phyloP scores from a whole-genome alignment of 2,329 filamentous ascomycete genomes.

The Microdochium nivale region DNA sequence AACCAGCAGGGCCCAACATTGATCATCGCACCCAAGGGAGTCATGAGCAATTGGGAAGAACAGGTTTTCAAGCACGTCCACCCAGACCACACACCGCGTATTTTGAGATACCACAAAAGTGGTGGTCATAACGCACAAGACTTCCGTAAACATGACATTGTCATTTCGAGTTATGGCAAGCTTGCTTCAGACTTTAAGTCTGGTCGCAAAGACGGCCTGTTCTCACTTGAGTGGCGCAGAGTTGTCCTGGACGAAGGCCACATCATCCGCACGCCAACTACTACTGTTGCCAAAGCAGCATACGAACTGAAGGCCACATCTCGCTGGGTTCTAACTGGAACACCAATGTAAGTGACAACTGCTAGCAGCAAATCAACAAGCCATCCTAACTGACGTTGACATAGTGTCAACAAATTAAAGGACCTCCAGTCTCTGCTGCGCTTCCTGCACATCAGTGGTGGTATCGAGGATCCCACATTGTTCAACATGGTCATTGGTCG shows the following conservation, averaged over 20 bases:
- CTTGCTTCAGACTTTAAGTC: constrained; percentile 56
- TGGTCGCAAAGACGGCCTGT: constrained; percentile 32
- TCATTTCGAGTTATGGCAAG: constrained; percentile 79
- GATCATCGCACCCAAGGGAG: constrained; percentile 72
- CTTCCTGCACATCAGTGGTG: constrained; percentile 68
- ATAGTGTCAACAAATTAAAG: constrained; percentile 61
- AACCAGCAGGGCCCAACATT: constrained; percentile 54
- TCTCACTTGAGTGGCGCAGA: constrained; percentile 60
- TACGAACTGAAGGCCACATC: constrained; percentile 59
- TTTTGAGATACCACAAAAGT: constrained; percentile 67
- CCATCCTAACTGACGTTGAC: constrained; percentile 13
- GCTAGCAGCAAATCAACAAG: background rate
- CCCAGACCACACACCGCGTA: constrained; percentile 49
- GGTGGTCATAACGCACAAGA: constrained; percentile 33
- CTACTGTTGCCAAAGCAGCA: constrained; percentile 63
- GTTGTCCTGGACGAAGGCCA: constrained; percentile 81
- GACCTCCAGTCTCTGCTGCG: constrained; percentile 75
- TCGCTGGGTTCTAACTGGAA: constrained; percentile 73
- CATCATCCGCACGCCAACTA: constrained; percentile 67
- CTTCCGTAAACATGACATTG: constrained; percentile 60
- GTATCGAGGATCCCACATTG: constrained; percentile 61
- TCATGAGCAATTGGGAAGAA: constrained; percentile 85
- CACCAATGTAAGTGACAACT: constrained; percentile 46
- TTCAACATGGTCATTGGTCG: constrained; percentile 67
- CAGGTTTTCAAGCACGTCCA: constrained; percentile 69